phyloP scores from a whole-genome alignment of 495 filamentous ascomycete species.

The Talaromyces ruber region DNA sequence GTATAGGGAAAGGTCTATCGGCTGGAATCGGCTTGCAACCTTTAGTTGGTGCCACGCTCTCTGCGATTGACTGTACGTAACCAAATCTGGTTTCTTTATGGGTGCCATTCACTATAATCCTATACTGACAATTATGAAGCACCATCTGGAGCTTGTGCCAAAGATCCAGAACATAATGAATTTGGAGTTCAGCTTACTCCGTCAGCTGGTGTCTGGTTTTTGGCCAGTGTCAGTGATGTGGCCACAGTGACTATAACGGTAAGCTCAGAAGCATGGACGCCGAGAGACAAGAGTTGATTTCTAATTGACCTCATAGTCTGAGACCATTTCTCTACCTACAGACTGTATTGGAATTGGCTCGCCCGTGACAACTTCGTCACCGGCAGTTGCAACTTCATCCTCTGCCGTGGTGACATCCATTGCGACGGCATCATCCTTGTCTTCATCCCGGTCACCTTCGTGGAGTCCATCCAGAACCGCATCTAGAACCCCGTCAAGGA shows the following conservation, averaged over 20 bases:
- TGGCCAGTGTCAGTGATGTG: conserved; percentile 4
- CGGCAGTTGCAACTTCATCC: background rate
- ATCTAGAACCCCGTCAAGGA: background rate
- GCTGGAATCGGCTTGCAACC: conserved; percentile 25
- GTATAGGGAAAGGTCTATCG: conserved; percentile 21
- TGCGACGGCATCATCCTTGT: background rate
- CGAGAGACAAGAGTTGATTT: background rate
- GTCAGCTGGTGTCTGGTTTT: conserved; percentile 11
- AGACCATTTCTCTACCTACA: background rate
- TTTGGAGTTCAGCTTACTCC: conserved; percentile 13
- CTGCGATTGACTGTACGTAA: conserved; percentile 17
- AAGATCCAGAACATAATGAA: conserved; percentile 5
- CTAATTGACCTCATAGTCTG: background rate
- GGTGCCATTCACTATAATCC: background rate
- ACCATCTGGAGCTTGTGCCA: conserved; percentile 8
- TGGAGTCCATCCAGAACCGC: background rate
- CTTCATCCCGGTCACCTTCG: background rate
- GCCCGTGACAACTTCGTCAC: background rate
- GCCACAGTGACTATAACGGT: conserved; percentile 2
- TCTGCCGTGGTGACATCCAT: background rate
- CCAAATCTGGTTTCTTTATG: background rate
- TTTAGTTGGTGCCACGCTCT: conserved; percentile 16
- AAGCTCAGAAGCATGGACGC: background rate
- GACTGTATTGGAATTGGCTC: background rate
- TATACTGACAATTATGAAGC: conserved; percentile 10